Evolutionary conservation across 768 basidiomycete genomes (phyloP).

Genomic region (Boletus rex-veris): DNA sequence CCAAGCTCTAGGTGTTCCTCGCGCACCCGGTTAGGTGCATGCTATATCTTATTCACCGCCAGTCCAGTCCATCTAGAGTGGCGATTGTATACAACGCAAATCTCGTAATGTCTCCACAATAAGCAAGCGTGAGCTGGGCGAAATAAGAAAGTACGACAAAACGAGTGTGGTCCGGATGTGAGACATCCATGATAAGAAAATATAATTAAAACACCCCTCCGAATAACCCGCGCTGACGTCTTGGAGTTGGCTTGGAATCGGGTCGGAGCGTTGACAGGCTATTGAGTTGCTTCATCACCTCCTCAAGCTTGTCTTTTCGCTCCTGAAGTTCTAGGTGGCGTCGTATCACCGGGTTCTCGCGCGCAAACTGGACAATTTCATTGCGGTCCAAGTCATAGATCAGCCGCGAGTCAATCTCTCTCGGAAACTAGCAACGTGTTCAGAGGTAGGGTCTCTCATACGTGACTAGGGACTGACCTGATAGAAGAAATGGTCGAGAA

Average conservation of each 20-base stretch:
- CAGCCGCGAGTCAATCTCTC: conserved; percentile 92
- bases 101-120: neutral
- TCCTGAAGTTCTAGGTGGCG: conserved; percentile 92
- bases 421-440: conserved; percentile 70
- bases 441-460: neutral
- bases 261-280: conserved; percentile 84
- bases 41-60: neutral
- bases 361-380: conserved; percentile 88
- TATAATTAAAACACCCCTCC: conserved; percentile 63
- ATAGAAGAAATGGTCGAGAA: conserved; percentile 98
- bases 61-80: conserved; percentile 9
- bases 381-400: conserved; percentile 90
- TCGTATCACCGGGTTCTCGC: conserved; percentile 89
- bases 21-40: neutral
- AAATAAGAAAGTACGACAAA: neutral
- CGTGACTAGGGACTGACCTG: conserved; percentile 54
- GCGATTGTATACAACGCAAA: conserved; percentile 12
- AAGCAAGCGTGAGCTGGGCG: neutral
- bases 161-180: conserved; percentile 7
- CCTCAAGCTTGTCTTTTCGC: conserved; percentile 95
- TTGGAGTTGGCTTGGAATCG: conserved; percentile 70
- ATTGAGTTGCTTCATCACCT: conserved; percentile 96
- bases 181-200: neutral
- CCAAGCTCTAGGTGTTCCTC: conserved; percentile 37
- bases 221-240: conserved; percentile 77